phyloP scores from a whole-genome alignment of 371 early-diverging fungal species.

The Mortierella sp. region DNA sequence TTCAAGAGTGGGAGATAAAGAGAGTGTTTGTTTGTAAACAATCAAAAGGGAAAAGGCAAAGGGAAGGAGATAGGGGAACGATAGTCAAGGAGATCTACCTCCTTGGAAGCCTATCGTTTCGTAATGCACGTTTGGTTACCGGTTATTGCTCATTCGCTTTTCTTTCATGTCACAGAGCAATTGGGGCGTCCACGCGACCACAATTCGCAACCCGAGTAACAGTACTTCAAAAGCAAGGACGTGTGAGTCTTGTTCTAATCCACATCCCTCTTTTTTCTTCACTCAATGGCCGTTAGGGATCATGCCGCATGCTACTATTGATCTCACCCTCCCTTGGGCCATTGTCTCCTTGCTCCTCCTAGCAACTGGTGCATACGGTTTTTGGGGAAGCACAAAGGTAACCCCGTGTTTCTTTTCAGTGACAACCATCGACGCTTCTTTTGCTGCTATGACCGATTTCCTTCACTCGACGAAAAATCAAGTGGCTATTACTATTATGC shows the following conservation, averaged over 20 bases:
- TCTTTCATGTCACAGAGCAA: no score
- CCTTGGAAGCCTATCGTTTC: no score
- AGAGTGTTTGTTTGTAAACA: no score
- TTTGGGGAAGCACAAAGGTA: conserved; percentile 44
- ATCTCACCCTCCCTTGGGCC: conserved; percentile 48
- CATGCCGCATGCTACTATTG: conserved; percentile 52
- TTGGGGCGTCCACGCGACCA: no score
- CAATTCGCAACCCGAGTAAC: no score
- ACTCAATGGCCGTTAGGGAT: conserved; percentile 27
- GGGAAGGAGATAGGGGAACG: no score
- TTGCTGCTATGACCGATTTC: neutral
- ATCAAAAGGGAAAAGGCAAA: no score
- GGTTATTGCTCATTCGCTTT: no score
- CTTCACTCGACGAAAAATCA: neutral
- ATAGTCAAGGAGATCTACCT: no score
- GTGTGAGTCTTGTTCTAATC: neutral
- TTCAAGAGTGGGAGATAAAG: no score
- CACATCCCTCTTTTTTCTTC: neutral
- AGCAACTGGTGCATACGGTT: conserved; percentile 36
- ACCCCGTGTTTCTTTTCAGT: neutral
- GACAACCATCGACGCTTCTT: neutral
- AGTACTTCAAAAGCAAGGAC: no score
- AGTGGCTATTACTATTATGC: neutral
- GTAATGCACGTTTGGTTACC: no score
- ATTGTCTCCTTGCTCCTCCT: conserved; percentile 39